phyloP scores from a whole-genome alignment of 257 asterid species.

The Vinca minor region DNA sequence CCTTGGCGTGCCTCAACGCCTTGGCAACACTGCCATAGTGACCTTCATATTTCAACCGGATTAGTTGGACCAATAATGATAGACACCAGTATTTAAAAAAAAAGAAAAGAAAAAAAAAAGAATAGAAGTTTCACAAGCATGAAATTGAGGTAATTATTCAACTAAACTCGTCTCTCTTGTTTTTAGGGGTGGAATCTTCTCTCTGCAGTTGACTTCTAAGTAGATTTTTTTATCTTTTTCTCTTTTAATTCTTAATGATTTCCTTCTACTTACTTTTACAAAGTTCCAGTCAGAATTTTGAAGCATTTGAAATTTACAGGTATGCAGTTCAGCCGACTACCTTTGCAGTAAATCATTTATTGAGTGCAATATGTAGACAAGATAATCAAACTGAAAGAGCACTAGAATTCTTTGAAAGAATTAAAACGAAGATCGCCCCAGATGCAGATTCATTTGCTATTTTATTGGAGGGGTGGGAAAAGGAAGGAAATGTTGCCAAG shows the following conservation, averaged over 20 bases:
- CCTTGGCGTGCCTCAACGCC: too few relatives aligned
- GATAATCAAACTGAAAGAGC: slow-evolving; percentile 44
- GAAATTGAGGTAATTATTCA: not conserved
- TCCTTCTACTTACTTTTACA: not conserved
- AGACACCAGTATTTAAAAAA: too few relatives aligned
- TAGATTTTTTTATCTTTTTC: too few relatives aligned
- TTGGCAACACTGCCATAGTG: too few relatives aligned
- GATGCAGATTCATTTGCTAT: slow-evolving; percentile 67
- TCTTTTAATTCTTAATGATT: not conserved
- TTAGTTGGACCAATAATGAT: too few relatives aligned
- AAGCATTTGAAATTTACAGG: slow-evolving; percentile 46
- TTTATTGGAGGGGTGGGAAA: slow-evolving; percentile 71
- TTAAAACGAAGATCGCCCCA: slow-evolving; percentile 41
- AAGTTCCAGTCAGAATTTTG: slow-evolving; percentile 14
- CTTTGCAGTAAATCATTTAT: slow-evolving; percentile 52
- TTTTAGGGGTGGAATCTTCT: not conserved
- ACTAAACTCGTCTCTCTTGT: not conserved
- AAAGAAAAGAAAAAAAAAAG: too few relatives aligned
- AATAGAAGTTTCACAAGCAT: not conserved
- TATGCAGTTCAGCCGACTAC: slow-evolving; percentile 51
- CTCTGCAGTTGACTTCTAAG: not conserved
- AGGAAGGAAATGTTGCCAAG: slow-evolving; percentile 52
- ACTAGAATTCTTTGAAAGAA: slow-evolving; percentile 44
- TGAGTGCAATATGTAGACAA: slow-evolving; percentile 73
- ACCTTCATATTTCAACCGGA: too few relatives aligned